Evolutionary conservation across 805 yeast species (phyloP).

Genomic region (Vanderwaltozyma verrucispora): DNA sequence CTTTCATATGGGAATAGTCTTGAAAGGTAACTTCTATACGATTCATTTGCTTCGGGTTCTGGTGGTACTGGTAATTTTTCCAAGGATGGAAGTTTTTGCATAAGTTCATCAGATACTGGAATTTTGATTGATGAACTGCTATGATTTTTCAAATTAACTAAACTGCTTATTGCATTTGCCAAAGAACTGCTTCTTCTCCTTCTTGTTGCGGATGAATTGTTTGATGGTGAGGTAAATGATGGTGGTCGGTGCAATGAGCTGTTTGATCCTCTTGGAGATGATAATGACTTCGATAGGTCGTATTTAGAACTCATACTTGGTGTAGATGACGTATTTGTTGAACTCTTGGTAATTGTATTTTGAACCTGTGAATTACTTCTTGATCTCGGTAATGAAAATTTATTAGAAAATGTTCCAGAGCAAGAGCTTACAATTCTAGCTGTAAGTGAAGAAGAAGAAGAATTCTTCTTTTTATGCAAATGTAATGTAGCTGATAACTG

Average conservation of each 20-base stretch:
- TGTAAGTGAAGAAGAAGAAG: conserved; percentile 1
- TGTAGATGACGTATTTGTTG: conserved; percentile 1
- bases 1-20: conserved; percentile 26
- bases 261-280: conserved; percentile 3
- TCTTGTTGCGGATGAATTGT: conserved; percentile 19
- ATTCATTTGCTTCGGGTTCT: conserved; percentile 19
- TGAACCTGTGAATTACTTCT: conserved; percentile 1
- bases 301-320: conserved; percentile 1
- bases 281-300: background rate
- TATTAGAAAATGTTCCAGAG: background rate
- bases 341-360: background rate
- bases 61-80: conserved; percentile 24
- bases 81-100: conserved; percentile 3
- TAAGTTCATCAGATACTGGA: conserved; percentile 5
- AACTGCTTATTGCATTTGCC: conserved; percentile 30
- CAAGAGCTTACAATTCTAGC: conserved; percentile 1
- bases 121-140: conserved; percentile 12
- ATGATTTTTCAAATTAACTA: conserved; percentile 27
- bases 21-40: conserved; percentile 20
- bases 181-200: conserved; percentile 31
- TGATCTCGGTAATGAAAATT: conserved; percentile 1
- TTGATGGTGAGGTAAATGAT: conserved; percentile 4
- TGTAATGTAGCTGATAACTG: background rate
- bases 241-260: conserved; percentile 1
- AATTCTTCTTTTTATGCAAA: conserved; percentile 1